Conservation (phyloP, 805 yeast genomes). For the Wickerhamomyces alni region DNA sequence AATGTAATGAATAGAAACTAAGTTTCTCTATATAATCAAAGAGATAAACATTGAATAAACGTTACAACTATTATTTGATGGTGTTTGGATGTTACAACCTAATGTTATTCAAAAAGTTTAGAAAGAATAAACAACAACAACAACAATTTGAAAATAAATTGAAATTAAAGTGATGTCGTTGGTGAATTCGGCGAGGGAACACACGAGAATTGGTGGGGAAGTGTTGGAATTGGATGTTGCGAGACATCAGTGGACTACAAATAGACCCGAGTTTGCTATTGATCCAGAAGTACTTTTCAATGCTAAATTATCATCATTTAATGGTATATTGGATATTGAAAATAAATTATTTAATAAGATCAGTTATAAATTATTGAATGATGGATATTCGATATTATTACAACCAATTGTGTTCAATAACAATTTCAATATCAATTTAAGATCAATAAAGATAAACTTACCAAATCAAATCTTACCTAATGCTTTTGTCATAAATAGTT, state of each 20-base stretch:
- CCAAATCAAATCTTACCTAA: constrained; percentile 31
- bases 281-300: constrained; percentile 19
- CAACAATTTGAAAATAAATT: too few species aligned
- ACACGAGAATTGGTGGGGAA: too few species aligned
- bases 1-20: too few species aligned
- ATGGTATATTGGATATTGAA: constrained; percentile 25
- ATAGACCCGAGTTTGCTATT: background rate
- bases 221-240: constrained; percentile 14
- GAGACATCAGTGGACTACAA: constrained; percentile 16
- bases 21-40: too few species aligned
- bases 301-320: constrained; percentile 10
- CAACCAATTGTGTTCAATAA: constrained; percentile 20
- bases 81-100: constrained; percentile 1
- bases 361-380: constrained; percentile 15
- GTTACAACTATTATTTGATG: too few species aligned
- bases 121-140: too few species aligned
- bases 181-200: background rate
- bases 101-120: too few species aligned
- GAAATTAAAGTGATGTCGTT: background rate
- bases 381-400: constrained; percentile 12
- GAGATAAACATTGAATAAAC: too few species aligned
- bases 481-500: constrained; percentile 33
- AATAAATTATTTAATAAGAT: constrained; percentile 31
- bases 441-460: constrained; percentile 25
- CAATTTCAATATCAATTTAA: constrained; percentile 14